These are phyloP conservation scores for Sclerotinia trifoliorum DNA, from an alignment of 2,329 filamentous ascomycete species.

Conservation along the genomic window DNA sequence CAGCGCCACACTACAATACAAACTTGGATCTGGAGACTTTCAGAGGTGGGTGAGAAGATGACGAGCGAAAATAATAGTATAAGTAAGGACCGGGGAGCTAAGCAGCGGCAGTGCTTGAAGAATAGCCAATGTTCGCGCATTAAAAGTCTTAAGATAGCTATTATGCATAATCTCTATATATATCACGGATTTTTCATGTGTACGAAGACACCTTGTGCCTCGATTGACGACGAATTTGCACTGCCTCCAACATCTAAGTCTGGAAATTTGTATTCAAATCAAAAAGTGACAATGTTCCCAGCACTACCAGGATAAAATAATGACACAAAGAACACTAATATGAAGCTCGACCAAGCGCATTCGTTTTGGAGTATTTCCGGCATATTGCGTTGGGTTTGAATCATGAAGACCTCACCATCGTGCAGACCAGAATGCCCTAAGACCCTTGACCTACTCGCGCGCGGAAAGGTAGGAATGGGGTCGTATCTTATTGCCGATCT, in stretches of 20 bases:
- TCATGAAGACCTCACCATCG: conserved; percentile 1
- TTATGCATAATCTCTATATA: conserved; percentile 18
- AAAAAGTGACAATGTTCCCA: background rate
- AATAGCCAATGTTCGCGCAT: conserved; percentile 3
- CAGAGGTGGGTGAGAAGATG: conserved; percentile 18
- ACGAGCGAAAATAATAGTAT: conserved; percentile 18
- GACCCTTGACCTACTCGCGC: background rate
- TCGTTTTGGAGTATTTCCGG: conserved; percentile 2
- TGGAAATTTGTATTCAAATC: background rate
- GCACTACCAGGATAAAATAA: conserved; percentile 2
- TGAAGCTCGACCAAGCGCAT: background rate
- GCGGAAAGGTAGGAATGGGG: conserved; percentile 11
- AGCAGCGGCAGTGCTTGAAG: conserved; percentile 3
- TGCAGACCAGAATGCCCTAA: conserved; percentile 5
- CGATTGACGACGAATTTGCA: conserved; percentile 16
- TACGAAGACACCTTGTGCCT: conserved; percentile 22
- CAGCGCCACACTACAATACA: conserved; percentile 11
- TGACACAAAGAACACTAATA: background rate
- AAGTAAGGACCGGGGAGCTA: background rate
- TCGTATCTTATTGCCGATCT: background rate
- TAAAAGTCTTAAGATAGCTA: conserved; percentile 14
- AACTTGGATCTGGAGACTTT: background rate
- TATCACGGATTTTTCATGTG: conserved; percentile 15
- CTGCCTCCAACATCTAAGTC: conserved; percentile 18
- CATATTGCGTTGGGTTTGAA: background rate